phyloP scores from a whole-genome alignment of 192 early-diverging fungal species.

The Physocladia obscura region DNA sequence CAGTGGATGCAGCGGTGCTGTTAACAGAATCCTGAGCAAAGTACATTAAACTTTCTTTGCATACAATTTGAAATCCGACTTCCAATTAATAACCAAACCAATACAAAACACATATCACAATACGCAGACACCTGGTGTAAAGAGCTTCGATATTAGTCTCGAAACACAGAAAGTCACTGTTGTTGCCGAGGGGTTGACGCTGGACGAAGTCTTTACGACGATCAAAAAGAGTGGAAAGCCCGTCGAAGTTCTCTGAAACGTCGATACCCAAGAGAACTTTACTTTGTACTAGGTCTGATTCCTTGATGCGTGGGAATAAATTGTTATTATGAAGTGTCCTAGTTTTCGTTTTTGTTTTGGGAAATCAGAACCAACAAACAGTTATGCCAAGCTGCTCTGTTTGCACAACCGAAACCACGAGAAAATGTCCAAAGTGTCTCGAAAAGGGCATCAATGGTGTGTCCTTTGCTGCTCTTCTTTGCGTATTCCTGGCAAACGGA shows the following conservation, averaged over 20 bases:
- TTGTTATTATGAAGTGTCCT: too few species aligned
- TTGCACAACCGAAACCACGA: conserved; percentile 2
- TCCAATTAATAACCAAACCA: not conserved
- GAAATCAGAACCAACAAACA: not conserved
- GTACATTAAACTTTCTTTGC: conserved; percentile 26
- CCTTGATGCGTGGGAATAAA: not conserved
- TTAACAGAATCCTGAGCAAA: conserved; percentile 64
- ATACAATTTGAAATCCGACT: not conserved
- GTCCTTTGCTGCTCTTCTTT: not conserved
- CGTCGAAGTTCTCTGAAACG: conserved; percentile 32
- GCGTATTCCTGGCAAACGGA: not conserved
- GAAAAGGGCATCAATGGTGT: conserved; percentile 26
- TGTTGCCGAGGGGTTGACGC: conserved; percentile 44
- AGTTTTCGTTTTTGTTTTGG: not conserved
- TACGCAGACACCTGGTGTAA: conserved; percentile 51
- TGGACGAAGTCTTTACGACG: conserved; percentile 54
- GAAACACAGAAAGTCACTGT: conserved; percentile 59
- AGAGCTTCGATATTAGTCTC: conserved; percentile 54
- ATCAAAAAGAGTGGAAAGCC: conserved; percentile 58
- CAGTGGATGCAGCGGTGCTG: conserved; percentile 74
- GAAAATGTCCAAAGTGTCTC: conserved; percentile 34
- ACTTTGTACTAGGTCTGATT: too few species aligned
- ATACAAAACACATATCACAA: not conserved
- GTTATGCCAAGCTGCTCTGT: conserved; percentile 15
- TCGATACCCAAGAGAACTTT: not conserved